Evolutionary conservation across 2,329 filamentous ascomycete species (phyloP).

Genomic region (Xylaria sp.): DNA sequence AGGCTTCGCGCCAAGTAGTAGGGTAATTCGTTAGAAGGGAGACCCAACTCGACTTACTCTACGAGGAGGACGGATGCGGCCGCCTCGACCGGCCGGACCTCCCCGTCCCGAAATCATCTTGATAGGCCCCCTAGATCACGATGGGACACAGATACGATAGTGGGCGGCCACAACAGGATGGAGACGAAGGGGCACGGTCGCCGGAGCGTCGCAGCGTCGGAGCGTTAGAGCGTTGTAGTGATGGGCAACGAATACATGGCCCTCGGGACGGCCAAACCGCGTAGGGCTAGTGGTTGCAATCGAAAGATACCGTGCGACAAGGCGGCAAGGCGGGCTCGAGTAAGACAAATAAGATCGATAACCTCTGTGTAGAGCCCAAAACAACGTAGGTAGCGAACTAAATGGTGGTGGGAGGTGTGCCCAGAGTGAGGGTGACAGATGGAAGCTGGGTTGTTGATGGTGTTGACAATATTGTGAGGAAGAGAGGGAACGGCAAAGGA

Average conservation of each 20-base stretch:
- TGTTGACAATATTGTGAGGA: too few relatives aligned
- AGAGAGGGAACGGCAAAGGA: too few relatives aligned
- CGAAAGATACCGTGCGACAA: not conserved
- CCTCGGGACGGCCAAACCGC: not conserved
- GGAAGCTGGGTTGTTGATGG: too few relatives aligned
- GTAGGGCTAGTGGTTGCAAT: not conserved
- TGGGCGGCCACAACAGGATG: not conserved
- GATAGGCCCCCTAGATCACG: not conserved
- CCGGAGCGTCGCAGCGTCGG: not conserved
- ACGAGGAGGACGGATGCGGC: constrained; percentile 50
- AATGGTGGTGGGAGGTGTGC: too few relatives aligned
- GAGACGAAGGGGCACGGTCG: not conserved
- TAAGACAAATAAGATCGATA: not conserved
- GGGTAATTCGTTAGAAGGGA: not conserved
- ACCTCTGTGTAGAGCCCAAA: not conserved
- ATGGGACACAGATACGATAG: not conserved
- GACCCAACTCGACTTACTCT: constrained; percentile 43
- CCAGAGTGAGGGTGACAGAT: too few relatives aligned
- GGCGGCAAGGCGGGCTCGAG: not conserved
- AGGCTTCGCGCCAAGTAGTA: not conserved
- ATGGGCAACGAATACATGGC: not conserved
- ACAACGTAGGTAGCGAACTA: not conserved
- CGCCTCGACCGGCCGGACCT: constrained; percentile 46
- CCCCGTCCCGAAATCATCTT: constrained; percentile 52
- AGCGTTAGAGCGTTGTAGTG: not conserved